A percentile compares a stretch with the other conserved stretches of the same genome.
These are phyloP conservation scores for Zasmidium angulare DNA, from an alignment of 2,329 filamentous ascomycete species.

Conservation along the genomic window DNA sequence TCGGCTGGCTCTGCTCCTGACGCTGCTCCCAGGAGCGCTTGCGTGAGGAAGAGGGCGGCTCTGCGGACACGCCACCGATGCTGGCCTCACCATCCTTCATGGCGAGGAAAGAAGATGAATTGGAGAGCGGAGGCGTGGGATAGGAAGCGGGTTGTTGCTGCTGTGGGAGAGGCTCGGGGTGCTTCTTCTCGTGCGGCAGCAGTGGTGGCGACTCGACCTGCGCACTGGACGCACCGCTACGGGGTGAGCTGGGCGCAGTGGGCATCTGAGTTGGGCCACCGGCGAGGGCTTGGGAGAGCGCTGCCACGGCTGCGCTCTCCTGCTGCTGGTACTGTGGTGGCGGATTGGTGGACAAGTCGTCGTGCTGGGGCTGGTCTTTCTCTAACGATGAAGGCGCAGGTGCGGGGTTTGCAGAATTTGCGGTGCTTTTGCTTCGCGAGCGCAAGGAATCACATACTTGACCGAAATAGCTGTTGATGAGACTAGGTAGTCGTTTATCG, in stretches of 20 bases:
- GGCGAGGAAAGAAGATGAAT: slow-evolving; percentile 38
- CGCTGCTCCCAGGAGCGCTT: slow-evolving; percentile 26
- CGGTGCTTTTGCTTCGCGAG: slow-evolving; percentile 40
- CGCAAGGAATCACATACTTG: slow-evolving; percentile 93
- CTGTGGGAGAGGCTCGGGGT: slow-evolving; percentile 10
- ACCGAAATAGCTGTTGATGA: slow-evolving; percentile 92
- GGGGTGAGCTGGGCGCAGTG: slow-evolving; percentile 38
- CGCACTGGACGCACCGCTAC: slow-evolving; percentile 15
- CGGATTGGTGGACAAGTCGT: slow-evolving; percentile 1
- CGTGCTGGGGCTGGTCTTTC: slow-evolving; percentile 15
- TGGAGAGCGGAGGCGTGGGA: slow-evolving; percentile 44
- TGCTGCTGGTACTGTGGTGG: slow-evolving; percentile 17
- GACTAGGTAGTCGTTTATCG: slow-evolving; percentile 92
- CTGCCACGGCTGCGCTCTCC: slow-evolving; percentile 18
- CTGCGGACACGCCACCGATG: slow-evolving; percentile 14
- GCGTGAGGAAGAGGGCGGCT: slow-evolving; percentile 20
- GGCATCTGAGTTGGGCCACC: slow-evolving; percentile 24
- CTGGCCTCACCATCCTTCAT: slow-evolving; percentile 29
- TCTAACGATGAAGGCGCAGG: slow-evolving; percentile 24
- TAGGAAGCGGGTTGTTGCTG: slow-evolving; percentile 30
- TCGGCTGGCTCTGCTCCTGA: slow-evolving; percentile 26
- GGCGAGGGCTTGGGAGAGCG: slow-evolving; percentile 21
- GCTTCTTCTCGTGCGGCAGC: slow-evolving; percentile 37
- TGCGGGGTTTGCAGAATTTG: slow-evolving; percentile 33
- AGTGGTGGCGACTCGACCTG: slow-evolving; percentile 33